Evolutionary conservation across 129 eudicot genomes (phyloP), one percentile per base, ranked within the genome.

Genomic region (Flaveria trinervia): DNA sequence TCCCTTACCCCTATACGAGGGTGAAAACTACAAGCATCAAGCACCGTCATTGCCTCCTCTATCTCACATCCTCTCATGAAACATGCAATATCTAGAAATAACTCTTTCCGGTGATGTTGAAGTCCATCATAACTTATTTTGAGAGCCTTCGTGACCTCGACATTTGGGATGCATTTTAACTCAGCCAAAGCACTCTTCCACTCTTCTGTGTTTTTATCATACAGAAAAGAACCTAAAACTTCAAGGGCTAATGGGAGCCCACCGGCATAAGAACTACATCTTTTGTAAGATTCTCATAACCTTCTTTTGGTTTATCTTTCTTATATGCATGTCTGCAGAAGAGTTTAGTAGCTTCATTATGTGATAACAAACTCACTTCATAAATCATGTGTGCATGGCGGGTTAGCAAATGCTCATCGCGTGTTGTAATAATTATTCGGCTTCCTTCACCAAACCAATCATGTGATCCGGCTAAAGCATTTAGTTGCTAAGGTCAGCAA

Each of bases 41-140:
- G 60, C 2, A 25, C 39, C 59, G 0, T 16, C 44, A 23, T 70
- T 48, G 60, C 74, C 44, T 0, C 1, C 0, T 70, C 15, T 46
- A 4, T 23, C 0, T 4, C 0, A 41, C 36, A 6, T 6, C 41
- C 0, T 20, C 73, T 68, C 9, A 45, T 10, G 4, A 7, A 48
- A 48, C 74, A 70, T 48, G 74, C 66, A 25, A 60, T 60, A 60
- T 60, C 66, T 60, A 60, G 25, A n/a, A 60, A 60, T 23, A 60
- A 60, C 23, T 0, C 10, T 70, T 22, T 48, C 44, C 14, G 12
- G 12, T 28, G 10, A 13, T 11, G 20, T 15, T 64, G 20, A 64
- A 64, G 69, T 64, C 69, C 69, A 65, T 65, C 70, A 8, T 65
- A 65, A 65, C 49, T 65, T 65, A 65, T 33, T 65, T 33, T 65